Evolutionary conservation across 2,329 filamentous ascomycete genomes (phyloP).

Genomic region (Cercospora berteroae): DNA sequence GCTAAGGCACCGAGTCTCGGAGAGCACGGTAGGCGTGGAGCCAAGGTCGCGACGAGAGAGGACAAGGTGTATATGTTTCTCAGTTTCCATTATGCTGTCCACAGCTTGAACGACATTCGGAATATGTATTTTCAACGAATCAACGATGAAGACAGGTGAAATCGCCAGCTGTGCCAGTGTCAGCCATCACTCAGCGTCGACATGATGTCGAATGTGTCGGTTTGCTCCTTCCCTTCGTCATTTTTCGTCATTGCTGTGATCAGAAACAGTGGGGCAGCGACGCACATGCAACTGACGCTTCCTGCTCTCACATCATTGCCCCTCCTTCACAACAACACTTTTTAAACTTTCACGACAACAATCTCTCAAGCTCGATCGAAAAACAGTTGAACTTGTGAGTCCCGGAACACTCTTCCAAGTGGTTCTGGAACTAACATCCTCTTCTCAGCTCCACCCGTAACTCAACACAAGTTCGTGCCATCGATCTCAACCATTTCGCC

Average conservation of each 20-base stretch:
- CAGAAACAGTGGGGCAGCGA: background rate
- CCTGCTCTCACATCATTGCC: conserved; percentile 3
- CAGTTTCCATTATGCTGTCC: no score
- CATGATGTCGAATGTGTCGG: background rate
- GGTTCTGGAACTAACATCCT: background rate
- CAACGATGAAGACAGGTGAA: background rate
- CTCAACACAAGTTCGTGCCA: background rate
- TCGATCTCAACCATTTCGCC: background rate
- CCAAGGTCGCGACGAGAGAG: no score
- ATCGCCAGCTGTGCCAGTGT: background rate
- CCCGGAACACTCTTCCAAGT: background rate
- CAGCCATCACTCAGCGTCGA: conserved; percentile 7
- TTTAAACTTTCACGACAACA: conserved; percentile 4
- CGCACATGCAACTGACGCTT: background rate
- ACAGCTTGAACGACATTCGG: background rate
- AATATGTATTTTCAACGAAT: background rate
- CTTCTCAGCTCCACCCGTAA: background rate
- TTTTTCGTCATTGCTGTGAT: conserved; percentile 7
- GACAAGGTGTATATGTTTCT: no score
- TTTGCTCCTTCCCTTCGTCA: background rate
- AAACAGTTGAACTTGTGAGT: background rate
- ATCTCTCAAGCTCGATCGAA: background rate
- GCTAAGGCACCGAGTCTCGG: background rate
- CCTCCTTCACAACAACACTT: conserved; percentile 7
- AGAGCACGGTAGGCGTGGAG: no score